Percentiles rank a stretch among this genome's conserved stretches.
These are phyloP conservation scores for Phialemonium atrogriseum DNA, from an alignment of 2,329 filamentous ascomycete genomes.

Conservation along the genomic window DNA sequence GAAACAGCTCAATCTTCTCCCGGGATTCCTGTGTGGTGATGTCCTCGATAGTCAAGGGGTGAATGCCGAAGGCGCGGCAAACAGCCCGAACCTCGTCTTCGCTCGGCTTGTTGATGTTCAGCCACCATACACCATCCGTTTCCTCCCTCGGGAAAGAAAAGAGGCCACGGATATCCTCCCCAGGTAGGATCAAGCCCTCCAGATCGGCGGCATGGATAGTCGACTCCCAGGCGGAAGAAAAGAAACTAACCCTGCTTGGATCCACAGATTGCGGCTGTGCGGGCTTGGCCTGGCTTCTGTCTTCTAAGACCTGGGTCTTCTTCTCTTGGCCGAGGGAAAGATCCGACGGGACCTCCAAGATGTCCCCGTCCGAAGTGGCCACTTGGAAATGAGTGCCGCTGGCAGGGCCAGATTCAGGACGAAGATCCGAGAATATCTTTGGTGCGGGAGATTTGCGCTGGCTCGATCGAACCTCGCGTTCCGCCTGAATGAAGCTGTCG, in stretches of 20 bases:
- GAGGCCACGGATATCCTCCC: constrained; percentile 80
- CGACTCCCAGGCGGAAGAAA: constrained; percentile 88
- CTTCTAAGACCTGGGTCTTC: constrained; percentile 20
- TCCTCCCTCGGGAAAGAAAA: constrained; percentile 61
- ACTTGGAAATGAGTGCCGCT: constrained; percentile 25
- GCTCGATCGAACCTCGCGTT: constrained; percentile 37
- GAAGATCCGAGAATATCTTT: constrained; percentile 54
- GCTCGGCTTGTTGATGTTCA: constrained; percentile 85
- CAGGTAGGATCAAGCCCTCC: constrained; percentile 79
- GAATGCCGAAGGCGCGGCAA: constrained; percentile 90
- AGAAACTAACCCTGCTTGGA: constrained; percentile 86
- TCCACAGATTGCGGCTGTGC: constrained; percentile 37
- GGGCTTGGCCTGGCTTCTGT: constrained; percentile 26
- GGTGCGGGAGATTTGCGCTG: constrained; percentile 39
- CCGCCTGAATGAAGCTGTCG: constrained; percentile 75
- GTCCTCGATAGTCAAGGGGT: constrained; percentile 92
- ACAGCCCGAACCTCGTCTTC: constrained; percentile 82
- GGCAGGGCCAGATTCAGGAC: constrained; percentile 26
- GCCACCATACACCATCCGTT: constrained; percentile 88
- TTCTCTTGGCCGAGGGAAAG: constrained; percentile 42
- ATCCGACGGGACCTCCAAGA: constrained; percentile 43
- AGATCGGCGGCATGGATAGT: constrained; percentile 88
- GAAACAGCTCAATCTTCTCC: constrained; percentile 97
- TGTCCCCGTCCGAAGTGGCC: constrained; percentile 47
- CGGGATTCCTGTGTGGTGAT: constrained; percentile 92